Percentiles rank a stretch among this genome's conserved stretches.
phyloP scores from a whole-genome alignment of 2,329 filamentous ascomycete genomes.

The Ceratocystis colombiana region DNA sequence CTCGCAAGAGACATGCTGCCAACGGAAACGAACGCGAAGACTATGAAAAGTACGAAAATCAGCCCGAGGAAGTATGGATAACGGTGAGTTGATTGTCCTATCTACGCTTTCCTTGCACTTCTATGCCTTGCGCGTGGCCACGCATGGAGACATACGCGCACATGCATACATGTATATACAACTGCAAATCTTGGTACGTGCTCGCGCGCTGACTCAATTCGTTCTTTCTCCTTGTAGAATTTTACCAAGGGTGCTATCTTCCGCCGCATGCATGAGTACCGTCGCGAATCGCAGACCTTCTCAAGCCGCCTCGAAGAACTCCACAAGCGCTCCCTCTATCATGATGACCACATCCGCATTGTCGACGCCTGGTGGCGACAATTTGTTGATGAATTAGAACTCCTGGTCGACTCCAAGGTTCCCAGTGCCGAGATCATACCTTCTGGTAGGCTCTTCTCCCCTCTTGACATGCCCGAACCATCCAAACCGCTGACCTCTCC shows the following conservation, averaged over 20 bases:
- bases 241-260: constrained; percentile 95
- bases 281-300: constrained; percentile 72
- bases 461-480: constrained; percentile 27
- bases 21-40: constrained; percentile 61
- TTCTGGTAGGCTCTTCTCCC: constrained; percentile 28
- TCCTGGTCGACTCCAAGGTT: constrained; percentile 17
- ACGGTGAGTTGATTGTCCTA: constrained; percentile 44
- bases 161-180: too few species aligned
- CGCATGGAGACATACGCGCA: too few species aligned
- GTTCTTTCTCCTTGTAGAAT: constrained; percentile 44
- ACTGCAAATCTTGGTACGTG: not conserved
- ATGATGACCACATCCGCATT: constrained; percentile 85
- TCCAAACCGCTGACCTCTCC: not conserved
- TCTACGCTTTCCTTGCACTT: not conserved
- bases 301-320: constrained; percentile 74
- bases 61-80: constrained; percentile 52
- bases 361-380: constrained; percentile 93
- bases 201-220: constrained; percentile 30
- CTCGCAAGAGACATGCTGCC: constrained; percentile 81
- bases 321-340: constrained; percentile 64
- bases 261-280: constrained; percentile 96
- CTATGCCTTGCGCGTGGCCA: too few species aligned
- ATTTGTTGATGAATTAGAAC: constrained; percentile 22
- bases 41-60: constrained; percentile 43
- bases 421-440: constrained; percentile 15